These are phyloP conservation scores for Sherardia arvensis DNA, from an alignment of 257 asterid genomes.

Conservation along the genomic window DNA sequence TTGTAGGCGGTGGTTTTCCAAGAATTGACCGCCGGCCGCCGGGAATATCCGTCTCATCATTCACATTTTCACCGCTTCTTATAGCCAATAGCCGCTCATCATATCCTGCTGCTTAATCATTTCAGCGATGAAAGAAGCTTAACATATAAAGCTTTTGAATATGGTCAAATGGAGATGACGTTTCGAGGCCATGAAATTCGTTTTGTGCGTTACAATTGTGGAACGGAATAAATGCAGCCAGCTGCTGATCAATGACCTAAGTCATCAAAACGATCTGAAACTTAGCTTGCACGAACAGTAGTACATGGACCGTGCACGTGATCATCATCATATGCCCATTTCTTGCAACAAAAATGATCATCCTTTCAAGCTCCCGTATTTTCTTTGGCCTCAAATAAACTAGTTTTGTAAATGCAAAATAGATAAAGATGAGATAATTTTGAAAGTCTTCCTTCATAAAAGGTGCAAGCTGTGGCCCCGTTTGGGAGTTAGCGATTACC, in stretches of 20 bases:
- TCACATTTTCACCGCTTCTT: neutral
- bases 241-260: neutral
- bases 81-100: neutral
- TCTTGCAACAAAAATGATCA: too few species aligned
- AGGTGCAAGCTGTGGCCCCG: too few species aligned
- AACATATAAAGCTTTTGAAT: neutral
- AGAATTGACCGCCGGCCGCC: neutral
- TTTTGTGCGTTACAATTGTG: neutral
- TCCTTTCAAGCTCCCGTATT: too few species aligned
- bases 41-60: neutral
- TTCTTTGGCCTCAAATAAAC: too few species aligned
- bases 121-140: too few species aligned
- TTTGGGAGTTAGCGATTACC: too few species aligned
- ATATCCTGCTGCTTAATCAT: neutral
- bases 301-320: neutral
- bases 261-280: too few species aligned
- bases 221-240: neutral
- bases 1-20: too few species aligned
- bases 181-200: neutral
- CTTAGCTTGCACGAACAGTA: neutral
- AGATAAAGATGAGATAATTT: too few species aligned
- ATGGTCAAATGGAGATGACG: neutral
- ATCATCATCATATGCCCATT: too few species aligned
- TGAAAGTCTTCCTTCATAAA: too few species aligned
- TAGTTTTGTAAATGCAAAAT: too few species aligned